These are phyloP conservation scores for Phoma sp. DNA, from an alignment of 2,329 filamentous ascomycete species.

Conservation along the genomic window DNA sequence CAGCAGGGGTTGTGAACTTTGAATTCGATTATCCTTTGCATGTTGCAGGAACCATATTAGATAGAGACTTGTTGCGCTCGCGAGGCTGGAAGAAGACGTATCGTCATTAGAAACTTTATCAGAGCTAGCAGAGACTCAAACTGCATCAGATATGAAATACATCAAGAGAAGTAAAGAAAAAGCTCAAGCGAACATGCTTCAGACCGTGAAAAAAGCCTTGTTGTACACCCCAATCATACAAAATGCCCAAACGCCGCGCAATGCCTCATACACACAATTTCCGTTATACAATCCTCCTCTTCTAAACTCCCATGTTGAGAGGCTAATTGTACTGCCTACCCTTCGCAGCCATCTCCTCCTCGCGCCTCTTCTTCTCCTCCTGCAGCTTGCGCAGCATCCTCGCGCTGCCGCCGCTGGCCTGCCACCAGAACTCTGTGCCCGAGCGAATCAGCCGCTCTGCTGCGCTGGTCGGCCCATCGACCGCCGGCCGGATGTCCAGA, in stretches of 20 bases:
- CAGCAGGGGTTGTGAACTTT: too few species aligned
- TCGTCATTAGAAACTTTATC: slow-evolving; percentile 1
- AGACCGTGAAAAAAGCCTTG: background rate
- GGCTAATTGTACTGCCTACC: slow-evolving; percentile 38
- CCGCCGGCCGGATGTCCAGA: slow-evolving; percentile 89
- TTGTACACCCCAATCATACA: slow-evolving; percentile 13
- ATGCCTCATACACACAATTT: slow-evolving; percentile 14
- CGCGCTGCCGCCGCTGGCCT: slow-evolving; percentile 76
- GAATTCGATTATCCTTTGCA: background rate
- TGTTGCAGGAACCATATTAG: too few species aligned
- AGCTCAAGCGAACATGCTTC: background rate
- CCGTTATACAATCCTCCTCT: background rate
- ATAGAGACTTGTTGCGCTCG: too few species aligned
- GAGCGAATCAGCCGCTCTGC: slow-evolving; percentile 85
- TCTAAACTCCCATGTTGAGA: background rate
- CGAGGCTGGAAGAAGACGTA: background rate
- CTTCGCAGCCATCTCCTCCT: slow-evolving; percentile 33
- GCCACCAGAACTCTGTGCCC: slow-evolving; percentile 95
- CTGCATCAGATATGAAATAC: background rate
- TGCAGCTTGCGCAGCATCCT: slow-evolving; percentile 54
- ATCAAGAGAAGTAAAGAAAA: background rate
- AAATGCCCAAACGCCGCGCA: slow-evolving; percentile 17
- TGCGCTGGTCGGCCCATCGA: slow-evolving; percentile 80
- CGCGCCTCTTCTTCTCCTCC: slow-evolving; percentile 37
- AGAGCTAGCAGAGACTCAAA: slow-evolving; percentile 1